Evolutionary conservation across 805 yeast species (phyloP), one percentile per base, ranked within the genome.

Genomic region (Hanseniaspora mollemarum): DNA sequence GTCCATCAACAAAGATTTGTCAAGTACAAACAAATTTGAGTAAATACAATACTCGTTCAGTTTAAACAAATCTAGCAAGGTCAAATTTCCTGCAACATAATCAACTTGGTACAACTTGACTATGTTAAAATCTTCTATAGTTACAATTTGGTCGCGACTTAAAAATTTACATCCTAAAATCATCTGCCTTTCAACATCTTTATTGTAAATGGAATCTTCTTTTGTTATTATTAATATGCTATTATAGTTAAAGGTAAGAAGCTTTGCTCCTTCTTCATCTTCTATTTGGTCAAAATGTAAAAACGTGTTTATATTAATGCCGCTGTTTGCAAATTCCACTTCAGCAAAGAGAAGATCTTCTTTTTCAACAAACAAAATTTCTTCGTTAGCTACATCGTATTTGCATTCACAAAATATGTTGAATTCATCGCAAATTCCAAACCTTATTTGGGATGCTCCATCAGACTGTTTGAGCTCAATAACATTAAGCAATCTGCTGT

Each of bases 11-110:
- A 36, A 10, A 3, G 16, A 26, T 15, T 25, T 18, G 3, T 18
- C 38, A 9, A 48, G 7, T 6, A 39, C 45, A 12, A 19, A 21
- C 16, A 48, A 19, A 32, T 40, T 16, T 10, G 12, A 28, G 41
- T 48, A 48, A 21, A 48, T 40, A 18, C 45, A 22, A 15, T 48
- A 48, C 31, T 40, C 51, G 26, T 29, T 48, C 29, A 48, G 15
- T 22, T 48, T 12, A 4, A 38, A 4, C n/a, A 37, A 29, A 7
- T 37, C 19, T 39, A 28, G 16, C n/a, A 39, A 32, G 25, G 18
- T 15, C 2, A 48, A n/a, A 26, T 28, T 39, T 3, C 45, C 45
- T 22, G 40, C 36, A 9, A 40, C 35, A 29, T 42, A 39, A 18
- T 48, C 51, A 8, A 48, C 33, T 9, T 48, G 40, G n/a, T 48